These are phyloP conservation scores for Leccinum uliginosum DNA, from an alignment of 768 basidiomycete genomes.

Conservation along the genomic window DNA sequence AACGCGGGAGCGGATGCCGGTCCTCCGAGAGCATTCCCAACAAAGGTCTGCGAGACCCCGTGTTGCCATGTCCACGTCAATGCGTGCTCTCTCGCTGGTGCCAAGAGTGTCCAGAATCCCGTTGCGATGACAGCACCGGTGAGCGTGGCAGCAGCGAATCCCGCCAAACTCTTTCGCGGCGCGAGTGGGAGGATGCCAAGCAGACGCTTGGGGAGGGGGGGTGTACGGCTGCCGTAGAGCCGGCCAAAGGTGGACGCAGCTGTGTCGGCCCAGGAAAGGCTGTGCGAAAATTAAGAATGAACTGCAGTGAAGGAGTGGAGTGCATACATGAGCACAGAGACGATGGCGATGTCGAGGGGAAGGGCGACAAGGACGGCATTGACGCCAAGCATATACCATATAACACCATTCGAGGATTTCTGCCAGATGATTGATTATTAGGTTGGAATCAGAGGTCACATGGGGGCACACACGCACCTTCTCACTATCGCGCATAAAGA, in stretches of 20 bases:
- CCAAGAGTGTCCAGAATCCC: slow-evolving; percentile 69
- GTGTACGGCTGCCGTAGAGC: slow-evolving; percentile 70
- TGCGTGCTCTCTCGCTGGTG: slow-evolving; percentile 40
- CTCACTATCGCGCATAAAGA: slow-evolving; percentile 89
- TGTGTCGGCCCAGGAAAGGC: slow-evolving; percentile 95
- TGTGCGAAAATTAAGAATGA: slow-evolving; percentile 25
- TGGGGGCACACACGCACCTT: slow-evolving; percentile 40
- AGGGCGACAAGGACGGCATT: slow-evolving; percentile 70
- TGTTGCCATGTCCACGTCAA: slow-evolving; percentile 56
- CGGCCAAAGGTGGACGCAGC: slow-evolving; percentile 90
- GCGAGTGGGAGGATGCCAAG: slow-evolving; percentile 61
- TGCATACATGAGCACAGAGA: slow-evolving; percentile 82
- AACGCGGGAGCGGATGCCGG: slow-evolving; percentile 3
- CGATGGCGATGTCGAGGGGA: slow-evolving; percentile 85
- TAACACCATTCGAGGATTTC: slow-evolving; percentile 78
- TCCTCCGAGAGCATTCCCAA: slow-evolving; percentile 1
- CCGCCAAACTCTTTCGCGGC: slow-evolving; percentile 79
- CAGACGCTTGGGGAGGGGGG: slow-evolving; percentile 49
- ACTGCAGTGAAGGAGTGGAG: background rate
- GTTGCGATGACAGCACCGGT: slow-evolving; percentile 66
- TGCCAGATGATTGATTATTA: background rate
- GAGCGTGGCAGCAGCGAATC: slow-evolving; percentile 71
- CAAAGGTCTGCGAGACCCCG: slow-evolving; percentile 38
- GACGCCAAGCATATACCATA: slow-evolving; percentile 86
- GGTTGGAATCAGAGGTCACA: background rate